Conservation (phyloP, 306 rosid species). For the Sophora flavescens region DNA sequence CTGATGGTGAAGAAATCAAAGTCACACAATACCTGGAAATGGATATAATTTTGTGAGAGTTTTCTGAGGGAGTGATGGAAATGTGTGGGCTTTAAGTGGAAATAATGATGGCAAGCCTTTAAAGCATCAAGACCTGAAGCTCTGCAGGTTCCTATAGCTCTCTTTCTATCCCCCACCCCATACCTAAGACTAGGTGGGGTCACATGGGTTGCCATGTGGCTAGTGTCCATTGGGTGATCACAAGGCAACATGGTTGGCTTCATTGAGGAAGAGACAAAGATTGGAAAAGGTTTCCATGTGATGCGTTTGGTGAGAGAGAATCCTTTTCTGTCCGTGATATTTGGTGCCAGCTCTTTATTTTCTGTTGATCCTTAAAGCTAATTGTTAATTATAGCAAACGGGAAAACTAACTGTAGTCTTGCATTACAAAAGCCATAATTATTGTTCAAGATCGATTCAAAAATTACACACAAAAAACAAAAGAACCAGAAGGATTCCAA, state of each 20-base stretch:
- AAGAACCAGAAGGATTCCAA: not conserved
- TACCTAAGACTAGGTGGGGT: constrained; percentile 54
- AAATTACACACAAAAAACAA: not conserved
- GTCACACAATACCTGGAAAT: constrained; percentile 32
- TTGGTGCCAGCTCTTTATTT: constrained; percentile 56
- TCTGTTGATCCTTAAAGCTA: constrained; percentile 47
- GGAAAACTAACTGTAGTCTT: constrained; percentile 14
- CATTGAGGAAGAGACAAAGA: constrained; percentile 59
- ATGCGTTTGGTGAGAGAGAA: constrained; percentile 56
- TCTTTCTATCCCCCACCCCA: not conserved
- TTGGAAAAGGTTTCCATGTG: constrained; percentile 53
- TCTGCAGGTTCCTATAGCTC: constrained; percentile 39
- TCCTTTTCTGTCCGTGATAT: constrained; percentile 57
- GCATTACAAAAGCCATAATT: constrained; percentile 34
- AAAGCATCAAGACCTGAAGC: constrained; percentile 44
- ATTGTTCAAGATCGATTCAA: constrained; percentile 5
- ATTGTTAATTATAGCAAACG: constrained; percentile 36
- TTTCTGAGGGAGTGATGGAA: constrained; percentile 39
- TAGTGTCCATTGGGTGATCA: constrained; percentile 47
- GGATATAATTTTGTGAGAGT: constrained; percentile 32
- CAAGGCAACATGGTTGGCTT: constrained; percentile 52
- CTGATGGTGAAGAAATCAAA: constrained; percentile 57
- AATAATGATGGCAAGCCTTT: constrained; percentile 61
- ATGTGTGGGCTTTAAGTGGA: constrained; percentile 47
- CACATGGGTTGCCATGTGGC: constrained; percentile 53